These are phyloP conservation scores for Debaryomyces coudertii DNA, from an alignment of 1,139 yeast genomes.

Conservation along the genomic window DNA sequence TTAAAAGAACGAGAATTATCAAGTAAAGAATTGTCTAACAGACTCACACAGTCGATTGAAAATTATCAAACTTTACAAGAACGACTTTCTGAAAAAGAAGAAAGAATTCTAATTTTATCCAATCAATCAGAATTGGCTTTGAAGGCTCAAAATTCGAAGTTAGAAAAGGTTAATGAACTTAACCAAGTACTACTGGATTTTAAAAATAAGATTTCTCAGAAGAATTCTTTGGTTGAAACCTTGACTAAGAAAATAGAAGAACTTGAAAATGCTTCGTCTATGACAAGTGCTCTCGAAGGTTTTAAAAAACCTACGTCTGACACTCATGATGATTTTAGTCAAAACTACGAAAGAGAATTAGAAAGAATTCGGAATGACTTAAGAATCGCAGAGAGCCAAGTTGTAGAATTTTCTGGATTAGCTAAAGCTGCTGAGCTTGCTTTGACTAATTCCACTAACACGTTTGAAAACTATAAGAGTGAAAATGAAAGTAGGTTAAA, in stretches of 20 bases:
- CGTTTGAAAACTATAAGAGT: conserved; percentile 38
- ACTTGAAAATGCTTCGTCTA: background rate
- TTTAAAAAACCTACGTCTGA: background rate
- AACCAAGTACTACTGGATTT: conserved; percentile 43
- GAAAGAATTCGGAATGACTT: conserved; percentile 42
- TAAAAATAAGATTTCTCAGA: conserved; percentile 42
- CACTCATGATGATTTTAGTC: background rate
- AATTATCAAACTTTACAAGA: conserved; percentile 55
- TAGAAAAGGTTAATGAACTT: conserved; percentile 62
- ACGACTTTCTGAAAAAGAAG: conserved; percentile 54
- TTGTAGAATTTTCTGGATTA: conserved; percentile 39
- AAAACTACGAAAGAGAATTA: conserved; percentile 26
- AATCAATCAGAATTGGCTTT: conserved; percentile 59
- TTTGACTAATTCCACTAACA: conserved; percentile 38
- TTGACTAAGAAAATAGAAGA: conserved; percentile 20
- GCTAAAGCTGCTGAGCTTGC: conserved; percentile 49
- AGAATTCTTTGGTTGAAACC: conserved; percentile 28
- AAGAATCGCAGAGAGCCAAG: conserved; percentile 42
- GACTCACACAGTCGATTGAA: conserved; percentile 54
- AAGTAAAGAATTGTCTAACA: conserved; percentile 52
- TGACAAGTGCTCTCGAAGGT: conserved; percentile 1
- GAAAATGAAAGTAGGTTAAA: conserved; percentile 29
- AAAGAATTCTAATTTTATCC: conserved; percentile 47
- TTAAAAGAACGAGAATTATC: conserved; percentile 65
- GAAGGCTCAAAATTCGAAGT: conserved; percentile 65